Conservation (phyloP, 192 early-diverging fungal species). For the Fimicolochytrium jonesii region DNA sequence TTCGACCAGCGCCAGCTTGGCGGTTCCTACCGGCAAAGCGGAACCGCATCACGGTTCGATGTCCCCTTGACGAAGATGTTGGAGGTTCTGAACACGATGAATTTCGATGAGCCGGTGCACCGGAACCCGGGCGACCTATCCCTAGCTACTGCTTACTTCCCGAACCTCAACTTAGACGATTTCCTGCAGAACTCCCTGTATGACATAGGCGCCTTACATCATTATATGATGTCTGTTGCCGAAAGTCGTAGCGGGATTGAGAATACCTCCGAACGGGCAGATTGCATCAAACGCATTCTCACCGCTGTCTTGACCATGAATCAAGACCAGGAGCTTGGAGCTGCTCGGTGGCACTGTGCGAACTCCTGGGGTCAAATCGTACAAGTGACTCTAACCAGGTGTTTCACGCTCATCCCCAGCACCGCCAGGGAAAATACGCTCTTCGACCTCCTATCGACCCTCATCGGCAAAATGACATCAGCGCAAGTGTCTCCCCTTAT, state of each 20-base stretch:
- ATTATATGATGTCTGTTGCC: constrained; percentile 37
- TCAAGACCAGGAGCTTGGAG: constrained; percentile 60
- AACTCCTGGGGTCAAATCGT: constrained; percentile 80
- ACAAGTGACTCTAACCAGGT: constrained; percentile 62
- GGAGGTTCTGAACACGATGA: constrained; percentile 67
- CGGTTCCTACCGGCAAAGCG: not conserved
- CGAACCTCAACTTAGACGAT: constrained; percentile 20
- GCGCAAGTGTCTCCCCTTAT: constrained; percentile 39
- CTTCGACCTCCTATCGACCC: constrained; percentile 62
- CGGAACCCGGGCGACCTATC: constrained; percentile 33
- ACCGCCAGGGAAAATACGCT: constrained; percentile 57
- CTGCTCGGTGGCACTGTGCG: constrained; percentile 64
- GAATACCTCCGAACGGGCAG: not conserved
- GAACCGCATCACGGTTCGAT: constrained; percentile 40
- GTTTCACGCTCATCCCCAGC: constrained; percentile 60
- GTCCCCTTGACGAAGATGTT: constrained; percentile 65
- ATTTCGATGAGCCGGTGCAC: constrained; percentile 42
- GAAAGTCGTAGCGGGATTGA: constrained; percentile 1
- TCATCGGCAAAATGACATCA: constrained; percentile 58
- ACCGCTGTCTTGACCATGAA: constrained; percentile 63
- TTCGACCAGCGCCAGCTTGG: not conserved
- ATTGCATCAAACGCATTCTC: not conserved
- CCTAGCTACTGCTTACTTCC: not conserved
- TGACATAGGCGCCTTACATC: constrained; percentile 67
- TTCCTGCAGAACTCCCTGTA: constrained; percentile 31